These are phyloP conservation scores for Boletus smithii DNA, from an alignment of 1,284 basidiomycete genomes.

Conservation along the genomic window DNA sequence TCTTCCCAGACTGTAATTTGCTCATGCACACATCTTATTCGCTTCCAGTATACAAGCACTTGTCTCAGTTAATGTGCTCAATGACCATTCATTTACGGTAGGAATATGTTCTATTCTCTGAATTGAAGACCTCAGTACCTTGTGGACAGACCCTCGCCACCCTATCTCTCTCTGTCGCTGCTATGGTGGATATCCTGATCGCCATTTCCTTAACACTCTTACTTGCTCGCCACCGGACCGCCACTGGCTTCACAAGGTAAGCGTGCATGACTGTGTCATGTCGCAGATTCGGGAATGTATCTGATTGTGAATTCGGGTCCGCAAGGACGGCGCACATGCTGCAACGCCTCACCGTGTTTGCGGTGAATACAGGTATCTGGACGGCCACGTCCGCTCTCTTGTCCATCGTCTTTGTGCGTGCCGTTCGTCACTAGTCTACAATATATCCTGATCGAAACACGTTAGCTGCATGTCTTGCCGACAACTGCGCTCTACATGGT, in stretches of 20 bases:
- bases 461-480: slow-evolving; percentile 1
- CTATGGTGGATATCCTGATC: slow-evolving; percentile 6
- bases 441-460: neutral
- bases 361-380: slow-evolving; percentile 18
- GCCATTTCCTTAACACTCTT: slow-evolving; percentile 7
- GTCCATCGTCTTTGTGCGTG: slow-evolving; percentile 13
- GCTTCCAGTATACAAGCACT: slow-evolving; percentile 4
- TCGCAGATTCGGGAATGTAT: neutral
- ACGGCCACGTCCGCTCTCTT: slow-evolving; percentile 15
- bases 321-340: slow-evolving; percentile 10
- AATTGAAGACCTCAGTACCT: neutral
- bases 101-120: neutral
- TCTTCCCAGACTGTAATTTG: too few species aligned
- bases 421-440: rapidly evolving
- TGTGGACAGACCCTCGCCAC: neutral
- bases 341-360: slow-evolving; percentile 16
- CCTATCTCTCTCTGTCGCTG: neutral
- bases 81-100: neutral
- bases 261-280: neutral
- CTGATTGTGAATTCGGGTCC: neutral
- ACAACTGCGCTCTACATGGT: neutral
- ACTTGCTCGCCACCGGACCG: slow-evolving; percentile 4
- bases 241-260: neutral
- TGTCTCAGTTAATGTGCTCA: neutral
- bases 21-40: neutral